A percentile compares a stretch with the other conserved stretches of the same genome.
Conservation (phyloP, 129 eudicot species). For the Dittrichia graveolens region DNA sequence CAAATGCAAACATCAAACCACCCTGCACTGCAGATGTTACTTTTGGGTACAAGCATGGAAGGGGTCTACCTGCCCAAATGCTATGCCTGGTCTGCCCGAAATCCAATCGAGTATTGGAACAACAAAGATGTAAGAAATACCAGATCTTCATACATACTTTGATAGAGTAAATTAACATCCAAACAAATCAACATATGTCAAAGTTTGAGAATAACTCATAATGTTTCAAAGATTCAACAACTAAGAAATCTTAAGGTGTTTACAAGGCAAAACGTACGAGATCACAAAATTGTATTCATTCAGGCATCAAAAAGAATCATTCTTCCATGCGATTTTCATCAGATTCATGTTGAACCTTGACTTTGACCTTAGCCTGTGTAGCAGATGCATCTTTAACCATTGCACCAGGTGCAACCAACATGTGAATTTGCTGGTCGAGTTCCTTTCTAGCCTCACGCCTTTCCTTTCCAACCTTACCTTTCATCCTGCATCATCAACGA, state of each 20-base stretch:
- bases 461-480: conserved; percentile 47
- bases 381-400: conserved; percentile 45
- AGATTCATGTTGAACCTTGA: conserved; percentile 50
- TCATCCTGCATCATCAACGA: conserved; percentile 41
- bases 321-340: conserved; percentile 70
- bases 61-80: no score
- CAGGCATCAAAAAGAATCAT: conserved; percentile 19
- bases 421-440: conserved; percentile 55
- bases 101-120: no score
- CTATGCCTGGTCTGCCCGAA: no score
- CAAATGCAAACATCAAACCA: no score
- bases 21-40: no score
- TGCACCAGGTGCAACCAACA: conserved; percentile 63
- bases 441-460: conserved; percentile 50
- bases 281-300: not conserved
- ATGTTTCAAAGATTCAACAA: not conserved
- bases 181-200: not conserved
- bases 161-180: not conserved
- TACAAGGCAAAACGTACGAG: no score
- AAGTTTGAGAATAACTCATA: not conserved
- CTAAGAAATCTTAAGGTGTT: no score
- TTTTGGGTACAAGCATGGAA: no score
- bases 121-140: no score
- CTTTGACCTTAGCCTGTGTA: conserved; percentile 56
- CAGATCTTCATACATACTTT: not conserved